Evolutionary conservation across 495 filamentous ascomycete genomes (phyloP).

Genomic region (Terfezia boudieri): DNA sequence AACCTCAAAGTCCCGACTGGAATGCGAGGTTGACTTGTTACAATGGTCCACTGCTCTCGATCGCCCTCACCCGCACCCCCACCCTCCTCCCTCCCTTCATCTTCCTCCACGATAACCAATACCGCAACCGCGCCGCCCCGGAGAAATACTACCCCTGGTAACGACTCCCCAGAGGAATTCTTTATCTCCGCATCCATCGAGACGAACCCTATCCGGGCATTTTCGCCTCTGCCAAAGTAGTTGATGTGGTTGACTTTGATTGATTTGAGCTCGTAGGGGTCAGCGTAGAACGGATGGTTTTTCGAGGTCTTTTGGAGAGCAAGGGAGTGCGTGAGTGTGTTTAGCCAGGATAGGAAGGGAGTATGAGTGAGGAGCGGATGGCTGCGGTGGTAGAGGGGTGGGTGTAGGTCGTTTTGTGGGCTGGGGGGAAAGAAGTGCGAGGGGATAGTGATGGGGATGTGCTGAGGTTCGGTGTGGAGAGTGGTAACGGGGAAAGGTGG

Average conservation of each 20-base stretch:
- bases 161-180: conserved; percentile 36
- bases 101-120: conserved; percentile 52
- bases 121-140: conserved; percentile 65
- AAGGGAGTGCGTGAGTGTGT: conserved; percentile 42
- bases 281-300: conserved; percentile 44
- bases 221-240: conserved; percentile 31
- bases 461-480: too few species aligned
- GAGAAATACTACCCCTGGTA: conserved; percentile 61
- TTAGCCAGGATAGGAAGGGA: conserved; percentile 53
- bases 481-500: conserved; percentile 9
- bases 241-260: conserved; percentile 57
- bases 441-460: conserved; percentile 32
- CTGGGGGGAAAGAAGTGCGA: background rate
- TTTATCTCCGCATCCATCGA: conserved; percentile 47
- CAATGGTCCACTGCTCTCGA: conserved; percentile 42
- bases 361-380: conserved; percentile 45
- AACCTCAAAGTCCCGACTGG: conserved; percentile 55
- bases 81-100: conserved; percentile 30
- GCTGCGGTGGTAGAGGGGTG: conserved; percentile 6
- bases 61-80: conserved; percentile 21
- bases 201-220: conserved; percentile 46
- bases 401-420: conserved; percentile 26
- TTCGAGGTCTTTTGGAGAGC: conserved; percentile 31
- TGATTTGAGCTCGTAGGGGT: conserved; percentile 45
- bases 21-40: conserved; percentile 68